Percentiles rank a stretch among this genome's conserved stretches.
phyloP scores from a whole-genome alignment of 441 rosid species.

The Corymbia calophylla region DNA sequence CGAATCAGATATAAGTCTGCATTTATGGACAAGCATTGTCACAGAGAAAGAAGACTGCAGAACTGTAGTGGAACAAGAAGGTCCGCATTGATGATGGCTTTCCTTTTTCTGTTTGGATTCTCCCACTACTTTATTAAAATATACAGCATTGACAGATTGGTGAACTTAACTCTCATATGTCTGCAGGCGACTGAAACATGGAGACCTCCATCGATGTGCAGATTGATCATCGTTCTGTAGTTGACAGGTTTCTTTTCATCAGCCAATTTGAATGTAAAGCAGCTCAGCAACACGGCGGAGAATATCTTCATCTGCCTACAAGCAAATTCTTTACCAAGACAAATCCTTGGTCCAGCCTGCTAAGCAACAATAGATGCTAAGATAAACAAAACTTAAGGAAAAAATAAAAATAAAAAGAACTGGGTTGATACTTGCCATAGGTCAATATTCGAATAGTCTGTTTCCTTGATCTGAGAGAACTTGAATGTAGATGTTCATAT shows the following conservation, averaged over 20 bases:
- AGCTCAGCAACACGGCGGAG: conserved; percentile 30
- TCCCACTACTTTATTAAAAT: neutral
- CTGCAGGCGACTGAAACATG: conserved; percentile 26
- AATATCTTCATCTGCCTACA: conserved; percentile 76
- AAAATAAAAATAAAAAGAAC: neutral
- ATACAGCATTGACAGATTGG: neutral
- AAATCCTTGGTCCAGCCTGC: conserved; percentile 73
- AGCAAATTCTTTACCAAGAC: conserved; percentile 81
- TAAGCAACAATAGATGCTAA: neutral
- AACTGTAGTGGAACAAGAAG: neutral
- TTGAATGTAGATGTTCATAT: neutral
- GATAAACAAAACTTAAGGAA: neutral
- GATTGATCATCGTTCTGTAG: conserved; percentile 59
- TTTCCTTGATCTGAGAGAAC: neutral
- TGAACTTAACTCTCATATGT: neutral
- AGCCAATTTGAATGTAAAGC: conserved; percentile 36
- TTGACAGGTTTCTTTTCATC: conserved; percentile 30
- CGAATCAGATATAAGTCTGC: neutral
- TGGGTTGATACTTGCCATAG: neutral
- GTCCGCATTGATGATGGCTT: neutral
- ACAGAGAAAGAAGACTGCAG: neutral
- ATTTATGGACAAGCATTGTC: neutral
- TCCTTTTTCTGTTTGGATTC: neutral
- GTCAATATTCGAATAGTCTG: neutral
- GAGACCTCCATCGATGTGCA: conserved; percentile 55